phyloP scores from a whole-genome alignment of 2,329 filamentous ascomycete species.

The Apiospora koreana region DNA sequence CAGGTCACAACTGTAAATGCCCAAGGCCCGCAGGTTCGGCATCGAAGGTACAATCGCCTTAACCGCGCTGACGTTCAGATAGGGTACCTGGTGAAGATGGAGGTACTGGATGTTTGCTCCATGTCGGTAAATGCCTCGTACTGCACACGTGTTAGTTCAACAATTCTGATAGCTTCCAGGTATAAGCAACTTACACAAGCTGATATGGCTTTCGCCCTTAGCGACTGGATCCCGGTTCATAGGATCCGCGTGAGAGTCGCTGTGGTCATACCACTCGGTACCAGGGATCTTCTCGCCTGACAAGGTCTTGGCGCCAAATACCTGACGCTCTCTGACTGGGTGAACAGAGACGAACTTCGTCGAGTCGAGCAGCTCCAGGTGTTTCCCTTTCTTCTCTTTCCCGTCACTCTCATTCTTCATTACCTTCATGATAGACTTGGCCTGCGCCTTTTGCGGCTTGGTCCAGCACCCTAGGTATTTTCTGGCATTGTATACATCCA shows the following conservation, averaged over 20 bases:
- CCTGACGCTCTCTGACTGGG: background rate
- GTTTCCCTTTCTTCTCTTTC: background rate
- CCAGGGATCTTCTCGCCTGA: background rate
- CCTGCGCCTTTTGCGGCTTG: background rate
- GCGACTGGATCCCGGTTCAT: background rate
- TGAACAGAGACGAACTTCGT: background rate
- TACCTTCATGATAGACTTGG: background rate
- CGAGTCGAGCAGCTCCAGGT: background rate
- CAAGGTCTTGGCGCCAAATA: background rate
- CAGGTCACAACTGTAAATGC: conserved; percentile 32
- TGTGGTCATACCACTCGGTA: background rate
- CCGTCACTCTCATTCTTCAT: background rate
- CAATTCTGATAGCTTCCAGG: background rate
- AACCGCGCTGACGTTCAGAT: conserved; percentile 23
- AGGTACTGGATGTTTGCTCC: conserved; percentile 23
- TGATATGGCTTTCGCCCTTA: background rate
- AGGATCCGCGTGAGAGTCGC: background rate
- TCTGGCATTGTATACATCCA: background rate
- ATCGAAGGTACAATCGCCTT: conserved; percentile 20
- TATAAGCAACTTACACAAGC: conserved; percentile 9
- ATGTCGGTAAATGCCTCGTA: background rate
- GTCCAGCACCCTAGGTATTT: background rate
- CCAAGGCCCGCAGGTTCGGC: conserved; percentile 23
- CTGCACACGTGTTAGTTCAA: background rate
- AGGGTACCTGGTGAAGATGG: conserved; percentile 26